Evolutionary conservation across 495 filamentous ascomycete genomes (phyloP).

Genomic region (Penicillium argentinense): DNA sequence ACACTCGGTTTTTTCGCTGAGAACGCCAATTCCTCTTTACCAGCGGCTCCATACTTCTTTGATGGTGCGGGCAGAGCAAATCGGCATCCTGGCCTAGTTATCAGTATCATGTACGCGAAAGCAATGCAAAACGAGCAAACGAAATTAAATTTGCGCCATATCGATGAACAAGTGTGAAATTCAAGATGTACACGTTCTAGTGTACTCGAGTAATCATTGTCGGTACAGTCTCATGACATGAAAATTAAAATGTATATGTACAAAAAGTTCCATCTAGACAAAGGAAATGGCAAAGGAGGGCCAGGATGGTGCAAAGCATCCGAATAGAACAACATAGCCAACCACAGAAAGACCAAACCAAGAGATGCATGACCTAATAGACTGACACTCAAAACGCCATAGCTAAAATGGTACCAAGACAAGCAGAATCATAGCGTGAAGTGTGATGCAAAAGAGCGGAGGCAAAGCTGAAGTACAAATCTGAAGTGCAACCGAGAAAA

Average conservation of each 20-base stretch:
- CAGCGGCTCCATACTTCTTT: too few relatives aligned
- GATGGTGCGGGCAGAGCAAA: too few relatives aligned
- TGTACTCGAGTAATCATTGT: too few relatives aligned
- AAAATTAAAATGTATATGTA: neutral
- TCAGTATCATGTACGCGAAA: too few relatives aligned
- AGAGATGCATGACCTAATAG: neutral
- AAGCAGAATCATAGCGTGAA: constrained; percentile 3
- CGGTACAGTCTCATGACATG: too few relatives aligned
- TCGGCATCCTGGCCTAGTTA: too few relatives aligned
- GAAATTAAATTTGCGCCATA: too few relatives aligned
- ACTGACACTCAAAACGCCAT: constrained; percentile 11
- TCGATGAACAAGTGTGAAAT: too few relatives aligned
- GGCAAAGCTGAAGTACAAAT: neutral
- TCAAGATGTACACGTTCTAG: too few relatives aligned
- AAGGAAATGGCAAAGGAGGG: constrained; percentile 3
- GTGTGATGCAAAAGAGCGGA: constrained; percentile 14
- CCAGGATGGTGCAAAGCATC: constrained; percentile 1
- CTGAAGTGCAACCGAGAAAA: neutral
- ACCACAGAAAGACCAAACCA: neutral
- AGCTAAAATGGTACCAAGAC: constrained; percentile 7
- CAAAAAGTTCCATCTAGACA: neutral
- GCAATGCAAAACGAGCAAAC: too few relatives aligned
- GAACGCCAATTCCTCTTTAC: too few relatives aligned
- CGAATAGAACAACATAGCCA: neutral
- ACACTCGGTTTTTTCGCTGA: too few relatives aligned